Base-by-base conservation (phyloP, 2,329 filamentous ascomycete genomes). In the Sphaerostilbella broomeana region DNA sequence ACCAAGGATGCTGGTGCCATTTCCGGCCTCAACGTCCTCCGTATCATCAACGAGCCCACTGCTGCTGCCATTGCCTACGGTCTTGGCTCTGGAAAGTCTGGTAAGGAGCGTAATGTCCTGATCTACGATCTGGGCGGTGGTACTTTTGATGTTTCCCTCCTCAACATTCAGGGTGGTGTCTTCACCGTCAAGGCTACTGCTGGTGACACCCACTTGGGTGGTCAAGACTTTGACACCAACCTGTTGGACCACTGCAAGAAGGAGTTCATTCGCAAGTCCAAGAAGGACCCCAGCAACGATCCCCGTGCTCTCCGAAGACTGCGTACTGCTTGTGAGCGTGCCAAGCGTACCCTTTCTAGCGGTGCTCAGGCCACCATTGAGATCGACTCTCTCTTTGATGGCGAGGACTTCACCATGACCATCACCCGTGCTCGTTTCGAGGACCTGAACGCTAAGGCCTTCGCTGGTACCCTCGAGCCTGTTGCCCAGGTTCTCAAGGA, bases 121-220 rank as follows among this genome's bases (percentile, higher is more conserved):
- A 97, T 98, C 75, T 98, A 97, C 77, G 92, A 98, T 82, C 83
- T 98, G 50, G 92, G 92, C 79, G 92, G 92, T 79, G 92, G 92
- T 79, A 98, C 92, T 67, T 98, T 98, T 72, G 92, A 98, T 95
- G 92, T 98, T 19, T 97, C 92, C 50, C 86, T 97, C 54, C 80
- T 98, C 31, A 90, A 95, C 78, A 97, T 98, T 65, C 88, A 97
- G 73, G 89, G 90, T 63, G 92, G 92, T 77, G 92, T 98, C 60
- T 98, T 98, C 79, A 95, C 90, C 51, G 92, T 97, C 67, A 94
- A 94, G 81, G 89, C 90, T 48, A 97, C 92, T 45, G 89, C 90
- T 60, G 92, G 92, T 80, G 90, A 98, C 61, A 95, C 88, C 60
- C 89, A 95, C 66, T 73, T 95, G 65, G 90, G 89, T 77, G 89